Percentiles rank a stretch among this genome's conserved stretches.
Conservation (phyloP, 164 flowering plant genomes). For the Vitis cinerea region DNA sequence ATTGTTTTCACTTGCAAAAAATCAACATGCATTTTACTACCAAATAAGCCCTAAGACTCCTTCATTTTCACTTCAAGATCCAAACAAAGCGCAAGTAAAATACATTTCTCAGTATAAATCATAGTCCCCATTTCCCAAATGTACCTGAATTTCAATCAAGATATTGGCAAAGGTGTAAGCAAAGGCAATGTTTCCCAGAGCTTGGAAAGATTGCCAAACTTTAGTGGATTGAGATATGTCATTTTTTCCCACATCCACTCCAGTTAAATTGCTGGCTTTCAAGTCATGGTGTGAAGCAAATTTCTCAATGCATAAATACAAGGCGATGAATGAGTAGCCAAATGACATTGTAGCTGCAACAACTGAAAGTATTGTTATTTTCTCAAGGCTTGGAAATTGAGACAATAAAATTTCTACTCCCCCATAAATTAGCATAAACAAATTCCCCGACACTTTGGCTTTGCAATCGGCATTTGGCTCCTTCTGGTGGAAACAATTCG, state of each 20-base stretch:
- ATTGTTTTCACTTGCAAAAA: too few species aligned
- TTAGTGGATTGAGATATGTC: constrained; percentile 17
- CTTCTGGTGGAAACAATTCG: constrained; percentile 27
- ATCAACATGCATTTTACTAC: too few species aligned
- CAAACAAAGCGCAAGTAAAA: too few species aligned
- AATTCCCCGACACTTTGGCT: constrained; percentile 16
- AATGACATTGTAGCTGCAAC: constrained; percentile 30
- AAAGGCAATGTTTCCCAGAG: constrained; percentile 35
- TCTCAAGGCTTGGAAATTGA: constrained; percentile 38
- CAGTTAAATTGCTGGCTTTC: constrained; percentile 18
- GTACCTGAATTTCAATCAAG: constrained; percentile 38
- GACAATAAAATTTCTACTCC: constrained; percentile 25
- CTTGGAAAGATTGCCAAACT: constrained; percentile 27
- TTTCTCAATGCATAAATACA: constrained; percentile 17
- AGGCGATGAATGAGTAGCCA: constrained; percentile 24
- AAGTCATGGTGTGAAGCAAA: constrained; percentile 16
- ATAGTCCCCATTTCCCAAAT: too few species aligned
- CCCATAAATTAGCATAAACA: constrained; percentile 23
- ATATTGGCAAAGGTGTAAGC: constrained; percentile 32
- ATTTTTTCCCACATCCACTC: constrained; percentile 9
- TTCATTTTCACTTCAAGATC: too few species aligned
- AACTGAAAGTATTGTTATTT: constrained; percentile 28
- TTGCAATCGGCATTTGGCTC: constrained; percentile 17
- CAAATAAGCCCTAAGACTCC: too few species aligned
- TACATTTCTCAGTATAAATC: too few species aligned